Base-by-base conservation (phyloP, 2,329 filamentous ascomycete genomes). In the Claviceps purpurea region DNA sequence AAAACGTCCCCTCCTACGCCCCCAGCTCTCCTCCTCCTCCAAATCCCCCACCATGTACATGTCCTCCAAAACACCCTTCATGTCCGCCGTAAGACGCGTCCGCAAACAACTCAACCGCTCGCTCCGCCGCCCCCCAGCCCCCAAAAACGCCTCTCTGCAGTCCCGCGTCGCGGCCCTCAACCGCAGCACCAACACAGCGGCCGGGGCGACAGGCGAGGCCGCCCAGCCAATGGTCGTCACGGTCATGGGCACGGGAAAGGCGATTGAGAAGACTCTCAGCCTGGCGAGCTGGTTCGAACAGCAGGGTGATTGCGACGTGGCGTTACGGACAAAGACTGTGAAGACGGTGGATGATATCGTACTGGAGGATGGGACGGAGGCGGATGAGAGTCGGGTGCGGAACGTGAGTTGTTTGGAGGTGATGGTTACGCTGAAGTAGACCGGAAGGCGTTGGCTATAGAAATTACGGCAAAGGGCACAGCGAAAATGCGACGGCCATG, bases 261-360 rank as follows among this genome's bases (percentile, higher is more conserved):
- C 84, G 7, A 81, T 89, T 34, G 71, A 76, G 55, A 81, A 80
- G 65, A 78, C 78, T 1, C 64, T 86, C 54, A 71, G 76, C 26
- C 64, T 89, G 5, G 85, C 79, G 0, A 65, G 77, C 38, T 84
- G 78, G 72, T 87, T 88, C 57, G 75, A 79, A 64, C 72, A 77
- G 51, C 75, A 83, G 64, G 70, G 65, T 13, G 79, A 80, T 55
- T 82, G 78, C 56, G 61, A 65, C 5, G 80, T 88, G 1, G 68
- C 71, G 58, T 61, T 87, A 50, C 70, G 73, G 62, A 87, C 84
- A 46, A 75, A 77, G 52, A 85, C 76, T 49, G 71, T 85, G 16
- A 73, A 72, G n/a, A 77, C 81, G 2, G 73, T 88, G 45, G 85
- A 89, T 61, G 84, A 88, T 63, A 68, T 88, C 34, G 68, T 81